Conservation (phyloP, 352 stramenopile genomes). For the Albugo candida region DNA sequence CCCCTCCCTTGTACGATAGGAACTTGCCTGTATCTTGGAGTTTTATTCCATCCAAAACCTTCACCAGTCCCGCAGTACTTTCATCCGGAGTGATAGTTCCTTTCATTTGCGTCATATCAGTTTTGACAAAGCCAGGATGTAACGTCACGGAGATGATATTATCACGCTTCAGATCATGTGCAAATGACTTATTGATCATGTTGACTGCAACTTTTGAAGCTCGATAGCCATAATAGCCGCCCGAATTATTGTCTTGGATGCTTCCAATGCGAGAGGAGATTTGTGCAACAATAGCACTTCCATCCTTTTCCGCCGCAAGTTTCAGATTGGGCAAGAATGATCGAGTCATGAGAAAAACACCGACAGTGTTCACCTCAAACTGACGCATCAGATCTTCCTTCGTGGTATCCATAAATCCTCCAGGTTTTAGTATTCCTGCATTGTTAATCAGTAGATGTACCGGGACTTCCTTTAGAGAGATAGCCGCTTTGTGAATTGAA, state of each 20-base stretch:
- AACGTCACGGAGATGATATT: slow-evolving; percentile 37
- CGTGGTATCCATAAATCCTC: slow-evolving; percentile 17
- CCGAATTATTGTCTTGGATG: slow-evolving; percentile 31
- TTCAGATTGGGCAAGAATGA: slow-evolving; percentile 33
- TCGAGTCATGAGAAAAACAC: slow-evolving; percentile 36
- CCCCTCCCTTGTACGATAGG: slow-evolving; percentile 25
- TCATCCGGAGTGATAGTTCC: slow-evolving; percentile 20
- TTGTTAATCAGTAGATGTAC: slow-evolving; percentile 68
- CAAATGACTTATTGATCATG: slow-evolving; percentile 40
- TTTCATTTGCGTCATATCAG: slow-evolving; percentile 27
- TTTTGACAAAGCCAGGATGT: slow-evolving; percentile 43
- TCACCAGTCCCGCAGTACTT: slow-evolving; percentile 25
- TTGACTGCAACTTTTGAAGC: slow-evolving; percentile 68
- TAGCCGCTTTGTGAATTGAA: slow-evolving; percentile 22
- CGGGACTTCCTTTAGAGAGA: slow-evolving; percentile 15
- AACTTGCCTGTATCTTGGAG: slow-evolving; percentile 31
- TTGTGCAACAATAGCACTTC: slow-evolving; percentile 31
- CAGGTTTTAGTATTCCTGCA: slow-evolving; percentile 19
- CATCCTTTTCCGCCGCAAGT: slow-evolving; percentile 13
- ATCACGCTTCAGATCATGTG: slow-evolving; percentile 23
- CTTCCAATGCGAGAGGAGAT: slow-evolving; percentile 38
- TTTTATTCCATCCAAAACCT: slow-evolving; percentile 29
- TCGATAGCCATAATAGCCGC: slow-evolving; percentile 53
- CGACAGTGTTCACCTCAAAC: slow-evolving; percentile 59
- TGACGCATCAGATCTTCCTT: slow-evolving; percentile 35